Percentiles rank a stretch among this genome's conserved stretches.
These are phyloP conservation scores for Phytophthora cryptogea DNA, from an alignment of 352 stramenopile genomes.

Conservation along the genomic window DNA sequence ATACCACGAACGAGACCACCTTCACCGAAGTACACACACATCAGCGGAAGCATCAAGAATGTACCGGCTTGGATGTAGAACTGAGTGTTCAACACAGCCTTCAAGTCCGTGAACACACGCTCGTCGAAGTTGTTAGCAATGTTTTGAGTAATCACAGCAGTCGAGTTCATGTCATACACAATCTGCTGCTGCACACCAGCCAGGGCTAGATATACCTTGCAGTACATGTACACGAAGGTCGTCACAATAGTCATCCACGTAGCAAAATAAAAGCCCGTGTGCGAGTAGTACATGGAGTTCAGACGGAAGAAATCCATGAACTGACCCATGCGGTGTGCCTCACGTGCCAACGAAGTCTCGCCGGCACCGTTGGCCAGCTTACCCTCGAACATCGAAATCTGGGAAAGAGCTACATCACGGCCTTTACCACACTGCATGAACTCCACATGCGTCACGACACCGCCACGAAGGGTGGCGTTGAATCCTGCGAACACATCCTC, in stretches of 20 bases:
- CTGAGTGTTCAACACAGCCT: slow-evolving; percentile 76
- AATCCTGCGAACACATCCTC: slow-evolving; percentile 86
- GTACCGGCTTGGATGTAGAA: slow-evolving; percentile 82
- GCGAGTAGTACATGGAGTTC: slow-evolving; percentile 87
- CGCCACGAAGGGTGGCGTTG: slow-evolving; percentile 68
- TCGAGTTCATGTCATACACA: slow-evolving; percentile 71
- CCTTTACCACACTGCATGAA: slow-evolving; percentile 86
- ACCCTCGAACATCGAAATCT: slow-evolving; percentile 84
- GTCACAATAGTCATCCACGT: slow-evolving; percentile 86
- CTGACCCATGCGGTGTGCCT: slow-evolving; percentile 79
- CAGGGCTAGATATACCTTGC: slow-evolving; percentile 77
- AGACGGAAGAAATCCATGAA: slow-evolving; percentile 85
- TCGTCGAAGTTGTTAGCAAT: slow-evolving; percentile 57
- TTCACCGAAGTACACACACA: slow-evolving; percentile 80
- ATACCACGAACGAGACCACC: slow-evolving; percentile 64
- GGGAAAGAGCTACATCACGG: slow-evolving; percentile 77
- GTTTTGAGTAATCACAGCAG: slow-evolving; percentile 60
- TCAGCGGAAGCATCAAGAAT: slow-evolving; percentile 77
- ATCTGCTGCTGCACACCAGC: slow-evolving; percentile 70
- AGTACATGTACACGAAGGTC: slow-evolving; percentile 86
- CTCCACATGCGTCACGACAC: slow-evolving; percentile 72
- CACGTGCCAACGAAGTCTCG: slow-evolving; percentile 70
- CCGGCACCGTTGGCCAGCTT: slow-evolving; percentile 80
- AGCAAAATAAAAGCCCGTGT: slow-evolving; percentile 83
- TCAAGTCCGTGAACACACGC: slow-evolving; percentile 63